phyloP scores from a whole-genome alignment of 1,284 basidiomycete genomes.

The Cryptococcus sp. region DNA sequence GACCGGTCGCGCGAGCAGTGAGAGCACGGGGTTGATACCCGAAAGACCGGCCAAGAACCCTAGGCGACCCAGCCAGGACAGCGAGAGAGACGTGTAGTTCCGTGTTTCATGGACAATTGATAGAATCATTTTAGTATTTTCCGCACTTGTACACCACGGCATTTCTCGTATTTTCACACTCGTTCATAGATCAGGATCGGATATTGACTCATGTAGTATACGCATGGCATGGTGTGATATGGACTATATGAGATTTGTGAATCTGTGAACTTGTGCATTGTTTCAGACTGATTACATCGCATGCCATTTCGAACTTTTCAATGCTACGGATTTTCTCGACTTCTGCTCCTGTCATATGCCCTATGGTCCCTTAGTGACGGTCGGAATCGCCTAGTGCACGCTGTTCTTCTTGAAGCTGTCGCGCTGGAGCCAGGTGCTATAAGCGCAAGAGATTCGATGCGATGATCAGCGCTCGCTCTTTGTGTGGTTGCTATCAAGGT shows the following conservation, averaged over 20 bases:
- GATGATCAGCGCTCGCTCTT: constrained; percentile 2
- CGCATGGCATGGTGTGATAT: too few relatives aligned
- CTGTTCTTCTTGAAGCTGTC: constrained; percentile 42
- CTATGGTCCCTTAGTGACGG: neutral
- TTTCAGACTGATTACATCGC: too few relatives aligned
- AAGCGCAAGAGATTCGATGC: neutral
- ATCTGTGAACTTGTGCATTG: too few relatives aligned
- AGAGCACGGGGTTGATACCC: constrained; percentile 6
- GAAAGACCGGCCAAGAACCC: constrained; percentile 19
- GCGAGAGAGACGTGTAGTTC: constrained; percentile 2
- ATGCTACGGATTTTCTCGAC: neutral
- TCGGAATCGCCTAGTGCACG: constrained; percentile 27
- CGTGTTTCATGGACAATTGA: neutral
- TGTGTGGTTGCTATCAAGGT: neutral
- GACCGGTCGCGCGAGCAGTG: neutral
- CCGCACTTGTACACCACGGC: too few relatives aligned
- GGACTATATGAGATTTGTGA: too few relatives aligned
- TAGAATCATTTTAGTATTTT: too few relatives aligned
- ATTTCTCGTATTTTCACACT: too few relatives aligned
- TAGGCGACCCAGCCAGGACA: constrained; percentile 18
- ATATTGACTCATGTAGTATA: too few relatives aligned
- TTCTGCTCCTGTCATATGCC: neutral
- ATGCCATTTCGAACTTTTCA: neutral
- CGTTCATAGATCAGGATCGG: too few relatives aligned
- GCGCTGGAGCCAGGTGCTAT: constrained; percentile 37